A percentile compares a stretch with the other conserved stretches of the same genome.
Evolutionary conservation across 179 eudicot genomes (phyloP).

Genomic region (Nepenthes alata): DNA sequence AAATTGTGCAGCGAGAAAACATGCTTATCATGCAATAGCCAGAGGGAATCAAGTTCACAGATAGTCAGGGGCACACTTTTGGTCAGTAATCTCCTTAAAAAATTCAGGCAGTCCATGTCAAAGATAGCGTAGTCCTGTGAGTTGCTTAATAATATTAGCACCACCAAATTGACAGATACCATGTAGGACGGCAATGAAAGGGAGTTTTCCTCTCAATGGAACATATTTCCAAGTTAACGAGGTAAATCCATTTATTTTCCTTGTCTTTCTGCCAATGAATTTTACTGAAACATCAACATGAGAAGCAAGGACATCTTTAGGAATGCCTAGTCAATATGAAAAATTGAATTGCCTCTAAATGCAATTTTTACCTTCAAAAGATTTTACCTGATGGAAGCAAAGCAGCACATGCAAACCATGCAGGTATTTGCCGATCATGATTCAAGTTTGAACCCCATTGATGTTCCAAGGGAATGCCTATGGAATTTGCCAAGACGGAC

Average conservation of each 20-base stretch:
- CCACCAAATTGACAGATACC: conserved; percentile 22
- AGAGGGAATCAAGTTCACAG: conserved; percentile 29
- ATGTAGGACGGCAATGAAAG: conserved; percentile 44
- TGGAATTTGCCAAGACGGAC: conserved; percentile 36
- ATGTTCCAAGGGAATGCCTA: conserved; percentile 30
- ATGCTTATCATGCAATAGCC: conserved; percentile 33
- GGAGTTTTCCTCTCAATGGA: conserved; percentile 43
- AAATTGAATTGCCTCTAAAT: neutral
- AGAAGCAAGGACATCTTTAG: too few relatives aligned
- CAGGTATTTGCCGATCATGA: conserved; percentile 40
- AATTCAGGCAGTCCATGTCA: neutral
- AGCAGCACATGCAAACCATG: neutral
- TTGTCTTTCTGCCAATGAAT: neutral
- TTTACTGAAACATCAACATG: neutral
- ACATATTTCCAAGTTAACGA: conserved; percentile 47
- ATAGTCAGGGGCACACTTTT: conserved; percentile 38
- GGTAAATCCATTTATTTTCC: conserved; percentile 13
- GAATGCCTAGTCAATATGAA: too few relatives aligned
- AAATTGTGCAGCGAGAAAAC: conserved; percentile 20
- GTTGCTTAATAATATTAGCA: conserved; percentile 3
- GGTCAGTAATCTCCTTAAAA: conserved; percentile 18
- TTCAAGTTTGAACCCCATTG: conserved; percentile 35
- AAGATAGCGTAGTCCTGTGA: neutral
- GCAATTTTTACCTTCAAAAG: too few relatives aligned
- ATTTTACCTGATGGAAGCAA: neutral